These are phyloP conservation scores for Dipodascus geniculatus DNA, from an alignment of 805 yeast species.

Conservation along the genomic window DNA sequence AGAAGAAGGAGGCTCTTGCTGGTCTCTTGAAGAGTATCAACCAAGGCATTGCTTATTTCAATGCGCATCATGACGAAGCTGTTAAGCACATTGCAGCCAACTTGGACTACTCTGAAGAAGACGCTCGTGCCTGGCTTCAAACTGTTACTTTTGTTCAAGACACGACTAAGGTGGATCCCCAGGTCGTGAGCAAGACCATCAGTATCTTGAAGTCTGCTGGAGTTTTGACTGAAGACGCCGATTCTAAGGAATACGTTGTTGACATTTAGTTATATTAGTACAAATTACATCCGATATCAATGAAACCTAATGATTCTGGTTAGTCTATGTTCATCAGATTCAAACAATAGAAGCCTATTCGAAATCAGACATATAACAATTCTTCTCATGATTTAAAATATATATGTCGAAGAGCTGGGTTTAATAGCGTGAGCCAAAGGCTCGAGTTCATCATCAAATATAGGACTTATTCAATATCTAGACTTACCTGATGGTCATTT, in stretches of 20 bases:
- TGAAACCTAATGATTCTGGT: no score
- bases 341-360: background rate
- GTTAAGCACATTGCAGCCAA: conserved; percentile 49
- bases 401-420: conserved; percentile 3
- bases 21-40: conserved; percentile 36
- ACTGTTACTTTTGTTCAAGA: conserved; percentile 55
- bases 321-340: no score
- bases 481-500: no score
- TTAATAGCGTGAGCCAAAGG: conserved; percentile 1
- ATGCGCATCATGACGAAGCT: conserved; percentile 49
- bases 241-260: conserved; percentile 3
- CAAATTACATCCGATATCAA: no score
- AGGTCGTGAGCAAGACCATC: conserved; percentile 44
- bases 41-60: conserved; percentile 59
- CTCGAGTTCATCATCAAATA: conserved; percentile 2
- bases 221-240: conserved; percentile 29
- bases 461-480: no score
- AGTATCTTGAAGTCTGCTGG: conserved; percentile 51
- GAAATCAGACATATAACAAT: no score
- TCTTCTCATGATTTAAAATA: conserved; percentile 2
- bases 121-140: conserved; percentile 71
- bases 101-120: conserved; percentile 65
- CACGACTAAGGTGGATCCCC: conserved; percentile 37
- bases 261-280: background rate
- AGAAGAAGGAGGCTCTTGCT: conserved; percentile 14